phyloP scores from a whole-genome alignment of 495 filamentous ascomycete genomes.

The Neurospora terricola region DNA sequence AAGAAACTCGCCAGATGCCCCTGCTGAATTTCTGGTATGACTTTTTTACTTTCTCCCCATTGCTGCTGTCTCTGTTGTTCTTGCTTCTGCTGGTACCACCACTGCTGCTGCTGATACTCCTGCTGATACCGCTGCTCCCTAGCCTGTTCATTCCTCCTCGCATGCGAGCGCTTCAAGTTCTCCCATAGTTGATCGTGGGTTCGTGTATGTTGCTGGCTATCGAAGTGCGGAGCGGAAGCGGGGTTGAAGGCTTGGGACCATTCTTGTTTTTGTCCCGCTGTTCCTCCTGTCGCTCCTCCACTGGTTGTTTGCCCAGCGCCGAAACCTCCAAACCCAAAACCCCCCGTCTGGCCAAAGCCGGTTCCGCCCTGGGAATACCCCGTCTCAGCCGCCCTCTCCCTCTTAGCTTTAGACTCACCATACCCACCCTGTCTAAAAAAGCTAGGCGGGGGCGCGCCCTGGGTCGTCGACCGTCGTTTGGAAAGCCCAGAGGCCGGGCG shows the following conservation, averaged over 20 bases:
- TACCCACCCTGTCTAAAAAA: constrained; percentile 78
- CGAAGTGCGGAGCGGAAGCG: constrained; percentile 51
- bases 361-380: background rate
- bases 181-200: constrained; percentile 7
- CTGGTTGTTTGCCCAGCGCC: background rate
- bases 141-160: background rate
- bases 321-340: background rate
- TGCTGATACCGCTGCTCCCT: background rate
- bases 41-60: constrained; percentile 1
- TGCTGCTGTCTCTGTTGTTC: constrained; percentile 11
- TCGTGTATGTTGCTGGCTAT: constrained; percentile 54
- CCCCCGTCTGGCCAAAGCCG: background rate
- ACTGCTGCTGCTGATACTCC: constrained; percentile 9
- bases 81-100: constrained; percentile 30
- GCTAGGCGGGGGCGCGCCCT: constrained; percentile 77
- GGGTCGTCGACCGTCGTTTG: constrained; percentile 61
- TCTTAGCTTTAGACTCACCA: constrained; percentile 42
- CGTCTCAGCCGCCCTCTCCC: constrained; percentile 26
- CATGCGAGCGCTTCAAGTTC: background rate
- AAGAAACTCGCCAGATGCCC: constrained; percentile 27
- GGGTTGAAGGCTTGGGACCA: background rate
- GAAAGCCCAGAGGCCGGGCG: constrained; percentile 73
- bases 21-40: background rate
- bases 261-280: constrained; percentile 32
- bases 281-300: too few species aligned